A percentile compares a stretch with the other conserved stretches of the same genome.
Conservation (phyloP, 2,329 filamentous ascomycete genomes). For the Colletotrichum truncatum region DNA sequence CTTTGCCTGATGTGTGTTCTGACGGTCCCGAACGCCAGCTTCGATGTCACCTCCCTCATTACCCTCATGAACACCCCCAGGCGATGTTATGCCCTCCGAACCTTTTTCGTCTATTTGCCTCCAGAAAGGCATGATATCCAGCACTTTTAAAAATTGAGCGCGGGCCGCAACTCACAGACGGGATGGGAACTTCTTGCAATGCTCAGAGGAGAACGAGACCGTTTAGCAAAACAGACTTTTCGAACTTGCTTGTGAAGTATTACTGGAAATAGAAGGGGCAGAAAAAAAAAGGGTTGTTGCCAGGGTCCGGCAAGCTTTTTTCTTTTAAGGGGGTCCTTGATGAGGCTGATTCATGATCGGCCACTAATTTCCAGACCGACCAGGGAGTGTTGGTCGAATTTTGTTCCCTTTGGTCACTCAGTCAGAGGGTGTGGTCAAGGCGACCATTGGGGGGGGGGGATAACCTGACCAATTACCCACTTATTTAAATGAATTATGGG, state of each 20-base stretch:
- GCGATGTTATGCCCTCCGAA: background rate
- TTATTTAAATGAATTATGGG: too few species aligned
- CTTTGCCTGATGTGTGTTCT: background rate
- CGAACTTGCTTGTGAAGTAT: background rate
- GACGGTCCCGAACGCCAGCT: background rate
- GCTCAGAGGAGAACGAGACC: background rate
- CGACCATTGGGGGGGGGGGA: too few species aligned
- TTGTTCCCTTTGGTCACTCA: background rate
- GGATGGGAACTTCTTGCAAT: background rate
- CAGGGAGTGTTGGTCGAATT: constrained; percentile 16
- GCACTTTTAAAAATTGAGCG: background rate
- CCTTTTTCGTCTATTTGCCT: background rate
- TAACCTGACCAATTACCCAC: too few species aligned
- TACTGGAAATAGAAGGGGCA: background rate
- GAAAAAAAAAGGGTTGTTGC: background rate
- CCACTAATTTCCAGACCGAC: constrained; percentile 18
- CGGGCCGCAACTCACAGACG: background rate
- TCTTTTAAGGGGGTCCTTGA: constrained; percentile 7
- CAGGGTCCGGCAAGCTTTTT: background rate
- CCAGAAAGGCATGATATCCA: constrained; percentile 1
- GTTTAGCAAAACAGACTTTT: constrained; percentile 6
- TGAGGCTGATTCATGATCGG: constrained; percentile 22
- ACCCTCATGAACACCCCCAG: background rate
- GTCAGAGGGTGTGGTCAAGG: constrained; percentile 9
- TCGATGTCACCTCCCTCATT: background rate